Conservation (phyloP, 306 rosid genomes). For the Astragalus membranaceus region DNA sequence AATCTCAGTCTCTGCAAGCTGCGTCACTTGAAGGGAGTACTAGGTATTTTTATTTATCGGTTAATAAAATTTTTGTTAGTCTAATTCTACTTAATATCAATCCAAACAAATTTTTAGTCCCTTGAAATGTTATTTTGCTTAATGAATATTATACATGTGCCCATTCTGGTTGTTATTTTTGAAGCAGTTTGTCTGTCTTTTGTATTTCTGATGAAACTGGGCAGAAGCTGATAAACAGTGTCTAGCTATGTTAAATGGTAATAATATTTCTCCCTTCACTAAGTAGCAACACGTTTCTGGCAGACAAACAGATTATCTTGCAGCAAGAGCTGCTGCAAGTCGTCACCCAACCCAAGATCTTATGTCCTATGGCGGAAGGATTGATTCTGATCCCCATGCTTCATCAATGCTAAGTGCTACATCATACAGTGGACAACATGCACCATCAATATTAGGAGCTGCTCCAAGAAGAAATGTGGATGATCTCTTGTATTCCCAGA, state of each 20-base stretch:
- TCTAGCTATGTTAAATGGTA: conserved; percentile 52
- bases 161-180: conserved; percentile 17
- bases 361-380: conserved; percentile 81
- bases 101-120: conserved; percentile 6
- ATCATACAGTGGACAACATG: conserved; percentile 74
- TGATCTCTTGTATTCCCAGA: conserved; percentile 72
- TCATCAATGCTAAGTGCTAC: conserved; percentile 70
- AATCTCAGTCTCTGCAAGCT: conserved; percentile 74
- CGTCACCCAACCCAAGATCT: conserved; percentile 87
- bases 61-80: background rate
- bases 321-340: conserved; percentile 85
- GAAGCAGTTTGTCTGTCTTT: conserved; percentile 17
- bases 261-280: conserved; percentile 66
- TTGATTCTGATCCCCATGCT: conserved; percentile 79
- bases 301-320: conserved; percentile 97
- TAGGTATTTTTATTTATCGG: conserved; percentile 48
- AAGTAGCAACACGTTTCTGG: conserved; percentile 95
- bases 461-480: conserved; percentile 88
- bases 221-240: conserved; percentile 44
- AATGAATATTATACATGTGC: conserved; percentile 15
- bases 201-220: conserved; percentile 33
- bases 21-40: conserved; percentile 78
- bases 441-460: conserved; percentile 91
- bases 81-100: conserved; percentile 6
- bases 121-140: conserved; percentile 17